phyloP scores from a whole-genome alignment of 1,284 basidiomycete genomes.

The Agroathelia rolfsii region DNA sequence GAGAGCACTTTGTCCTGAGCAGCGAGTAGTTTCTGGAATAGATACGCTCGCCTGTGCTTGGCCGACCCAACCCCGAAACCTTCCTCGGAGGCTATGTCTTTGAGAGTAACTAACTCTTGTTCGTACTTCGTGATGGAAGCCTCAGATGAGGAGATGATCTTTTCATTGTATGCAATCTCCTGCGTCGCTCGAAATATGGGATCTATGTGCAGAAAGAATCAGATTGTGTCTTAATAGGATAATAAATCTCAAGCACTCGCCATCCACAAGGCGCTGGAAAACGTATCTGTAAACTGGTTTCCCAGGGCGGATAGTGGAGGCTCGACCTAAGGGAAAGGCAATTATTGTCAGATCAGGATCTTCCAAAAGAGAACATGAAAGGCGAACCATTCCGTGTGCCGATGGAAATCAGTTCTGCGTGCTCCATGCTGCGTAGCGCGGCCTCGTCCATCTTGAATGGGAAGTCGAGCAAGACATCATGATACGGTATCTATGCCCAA shows the following conservation, averaged over 20 bases:
- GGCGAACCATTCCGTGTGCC: conserved; percentile 59
- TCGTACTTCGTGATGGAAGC: conserved; percentile 64
- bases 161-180: conserved; percentile 74
- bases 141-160: conserved; percentile 60
- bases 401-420: conserved; percentile 82
- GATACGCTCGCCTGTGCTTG: conserved; percentile 52
- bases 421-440: conserved; percentile 79
- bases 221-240: conserved; percentile 4
- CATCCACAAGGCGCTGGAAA: conserved; percentile 72
- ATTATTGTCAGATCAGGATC: conserved; percentile 3
- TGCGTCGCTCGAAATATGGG: conserved; percentile 73
- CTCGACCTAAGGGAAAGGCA: conserved; percentile 51
- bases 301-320: conserved; percentile 78
- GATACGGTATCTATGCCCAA: conserved; percentile 59
- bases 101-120: conserved; percentile 61
- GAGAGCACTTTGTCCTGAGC: conserved; percentile 58
- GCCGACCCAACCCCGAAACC: conserved; percentile 36
- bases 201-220: conserved; percentile 35
- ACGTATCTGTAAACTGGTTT: conserved; percentile 85
- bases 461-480: conserved; percentile 73
- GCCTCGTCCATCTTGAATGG: conserved; percentile 90
- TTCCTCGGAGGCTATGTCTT: conserved; percentile 43
- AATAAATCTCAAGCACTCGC: conserved; percentile 29
- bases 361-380: conserved; percentile 1
- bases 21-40: conserved; percentile 67